These are phyloP conservation scores for Oryza glumipatula DNA, from an alignment of 176 grass and related monocot species.

Conservation along the genomic window DNA sequence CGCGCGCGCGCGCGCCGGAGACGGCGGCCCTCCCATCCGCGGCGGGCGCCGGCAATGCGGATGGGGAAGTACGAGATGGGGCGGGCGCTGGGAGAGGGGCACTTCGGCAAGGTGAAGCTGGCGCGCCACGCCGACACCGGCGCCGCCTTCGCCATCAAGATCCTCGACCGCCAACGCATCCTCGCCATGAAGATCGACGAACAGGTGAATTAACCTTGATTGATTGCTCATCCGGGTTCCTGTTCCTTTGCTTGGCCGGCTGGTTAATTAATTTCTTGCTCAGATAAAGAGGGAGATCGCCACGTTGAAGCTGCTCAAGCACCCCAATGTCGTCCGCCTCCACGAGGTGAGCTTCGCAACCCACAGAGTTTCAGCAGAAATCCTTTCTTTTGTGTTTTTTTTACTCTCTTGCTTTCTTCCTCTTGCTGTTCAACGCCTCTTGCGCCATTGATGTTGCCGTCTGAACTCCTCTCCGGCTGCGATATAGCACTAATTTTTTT, in stretches of 20 bases:
- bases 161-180: slow-evolving; percentile 87
- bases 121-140: slow-evolving; percentile 67
- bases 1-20: too few species aligned
- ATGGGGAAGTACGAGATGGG: slow-evolving; percentile 91
- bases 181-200: slow-evolving; percentile 75
- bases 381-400: background rate
- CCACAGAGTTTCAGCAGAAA: background rate
- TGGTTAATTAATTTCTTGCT: background rate
- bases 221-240: too few species aligned
- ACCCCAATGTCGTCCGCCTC: slow-evolving; percentile 78
- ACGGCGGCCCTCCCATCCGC: too few species aligned
- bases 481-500: background rate
- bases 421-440: background rate
- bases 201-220: slow-evolving; percentile 47
- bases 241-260: background rate
- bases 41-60: slow-evolving; percentile 28
- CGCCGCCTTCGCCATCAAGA: slow-evolving; percentile 84
- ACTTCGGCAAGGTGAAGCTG: slow-evolving; percentile 85
- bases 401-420: background rate
- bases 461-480: background rate
- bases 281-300: slow-evolving; percentile 86
- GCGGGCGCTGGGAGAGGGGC: slow-evolving; percentile 78
- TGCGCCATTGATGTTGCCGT: slow-evolving; percentile 31
- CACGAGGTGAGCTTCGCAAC: slow-evolving; percentile 48
- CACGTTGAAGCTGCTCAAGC: slow-evolving; percentile 80